Evolutionary conservation across 805 yeast genomes (phyloP), one percentile per base, ranked within the genome.

Genomic region (Candida awuae): DNA sequence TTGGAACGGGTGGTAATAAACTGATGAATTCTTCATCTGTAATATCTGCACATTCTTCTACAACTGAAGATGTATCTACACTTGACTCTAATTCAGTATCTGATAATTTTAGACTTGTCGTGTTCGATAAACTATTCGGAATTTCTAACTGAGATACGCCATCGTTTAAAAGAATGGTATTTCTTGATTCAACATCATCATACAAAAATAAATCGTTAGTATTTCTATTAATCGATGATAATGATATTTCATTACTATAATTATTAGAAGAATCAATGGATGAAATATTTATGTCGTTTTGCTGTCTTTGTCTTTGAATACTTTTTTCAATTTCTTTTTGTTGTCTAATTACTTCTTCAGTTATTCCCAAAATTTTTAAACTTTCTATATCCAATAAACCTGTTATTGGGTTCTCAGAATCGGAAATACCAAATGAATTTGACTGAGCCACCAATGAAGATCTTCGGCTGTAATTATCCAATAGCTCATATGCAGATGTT

Each of bases 1-100:
- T 44, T 1, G 64, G 64, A 2, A 61, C 56, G 4, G 62, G 61
- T 4, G 60, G 60, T 9, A 55, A 34, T 10, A 45, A 41, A 6
- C 47, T 47, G 3, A 54, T 32, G 19, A 49, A 33, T 28, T 51
- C 51, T 18, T 46, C 54, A 32, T 53, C 58, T 3, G 44, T 41
- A 16, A 30, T 41, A 42, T 28, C 42, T 35, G 16, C 36, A 16
- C 28, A 20, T 14, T 12, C 37, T 22, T 22, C n/a, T 8, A 29
- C 6, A 25, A 30, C 29, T 26, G 25, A 3, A 22, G 27, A 18
- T 6, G 41, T 12, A 38, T 37, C 27, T 34, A 35, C 32, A 19
- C 14, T 28, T 5, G 30, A 29, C 3, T 34, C 15, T 13, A 29
- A 33, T 8, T 29, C 34, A 14, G 15, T 28, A 13, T 37, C 41